Evolutionary conservation across 768 basidiomycete species (phyloP), one percentile per base, ranked within the genome.

Genomic region (Rhizopogon vesiculosus): DNA sequence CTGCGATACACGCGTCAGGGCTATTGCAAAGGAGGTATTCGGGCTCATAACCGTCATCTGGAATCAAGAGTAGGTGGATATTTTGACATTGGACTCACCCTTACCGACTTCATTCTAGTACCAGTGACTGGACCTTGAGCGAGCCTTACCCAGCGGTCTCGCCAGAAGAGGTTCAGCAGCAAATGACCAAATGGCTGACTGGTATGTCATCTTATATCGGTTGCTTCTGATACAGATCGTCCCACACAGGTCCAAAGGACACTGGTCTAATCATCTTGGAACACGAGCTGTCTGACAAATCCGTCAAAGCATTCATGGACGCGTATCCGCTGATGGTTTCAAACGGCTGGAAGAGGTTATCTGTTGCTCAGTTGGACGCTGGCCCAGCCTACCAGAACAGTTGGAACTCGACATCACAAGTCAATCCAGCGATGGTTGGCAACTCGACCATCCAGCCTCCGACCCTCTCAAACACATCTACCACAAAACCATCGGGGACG

Each of bases 1-100:
- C 67, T 80, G 80, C 44, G 95, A 98, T 65, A 81, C 79, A 69
- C 82, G 95, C 46, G 90, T 96, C 33, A 77, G 82, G 39, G 85
- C 93, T 3, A 91, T 98, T 63, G 95, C 94, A 25, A 76, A 80
- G 65, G 85, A 91, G 66, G 86, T 94, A 33, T 94, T 97, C 66
- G 92, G 90, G 25, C 69, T 98, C 59, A 78, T 78, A 19, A 88
- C 90, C n/a, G 81, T 95, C 53, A 72, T 91, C 61, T 98, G 95
- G 95, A 94, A 96, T 70, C 81, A 85, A 56, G 94, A 95, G 89
- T 91, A 72, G 52, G 81, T 58, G 7, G 1, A 18, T 46, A 19
- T 59, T 22, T 19, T 12, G 5, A 39, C 48, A 8, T 44, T 33
- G 43, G 12, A 15, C 54, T 43, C 19, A 22, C 22, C 33, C n/a